Conservation (phyloP, 768 basidiomycete species). For the Russula dissimulans region DNA sequence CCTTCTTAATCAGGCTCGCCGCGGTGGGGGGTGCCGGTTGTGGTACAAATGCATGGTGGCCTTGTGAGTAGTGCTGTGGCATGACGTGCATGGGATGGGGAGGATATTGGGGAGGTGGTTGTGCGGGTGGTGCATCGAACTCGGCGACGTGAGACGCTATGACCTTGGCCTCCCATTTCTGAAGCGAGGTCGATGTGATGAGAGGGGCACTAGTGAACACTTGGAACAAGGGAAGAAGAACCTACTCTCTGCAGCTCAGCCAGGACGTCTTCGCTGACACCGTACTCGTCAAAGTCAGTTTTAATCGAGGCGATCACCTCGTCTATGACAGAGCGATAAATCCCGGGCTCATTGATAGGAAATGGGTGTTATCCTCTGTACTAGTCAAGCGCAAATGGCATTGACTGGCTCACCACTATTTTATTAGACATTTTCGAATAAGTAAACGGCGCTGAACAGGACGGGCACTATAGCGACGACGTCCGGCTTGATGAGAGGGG, state of each 20-base stretch:
- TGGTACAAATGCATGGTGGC: conserved; percentile 30
- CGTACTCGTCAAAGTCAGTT: conserved; percentile 94
- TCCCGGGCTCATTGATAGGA: conserved; percentile 62
- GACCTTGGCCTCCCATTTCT: conserved; percentile 98
- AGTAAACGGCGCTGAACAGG: conserved; percentile 24
- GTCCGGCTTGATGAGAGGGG: conserved; percentile 29
- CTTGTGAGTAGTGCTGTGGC: conserved; percentile 24
- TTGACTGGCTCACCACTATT: conserved; percentile 91
- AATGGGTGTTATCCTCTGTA: conserved; percentile 42
- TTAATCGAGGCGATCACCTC: conserved; percentile 85
- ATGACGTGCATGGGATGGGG: conserved; percentile 50
- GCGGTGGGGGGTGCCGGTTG: conserved; percentile 29
- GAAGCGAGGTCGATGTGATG: conserved; percentile 13
- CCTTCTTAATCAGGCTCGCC: conserved; percentile 54
- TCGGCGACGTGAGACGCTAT: conserved; percentile 93
- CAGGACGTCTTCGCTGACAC: conserved; percentile 82
- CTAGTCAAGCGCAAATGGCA: conserved; percentile 47
- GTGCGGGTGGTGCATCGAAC: conserved; percentile 54
- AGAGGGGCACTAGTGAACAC: conserved; percentile 18
- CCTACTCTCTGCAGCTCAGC: conserved; percentile 83
- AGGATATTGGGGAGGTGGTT: conserved; percentile 40
- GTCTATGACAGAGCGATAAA: conserved; percentile 94
- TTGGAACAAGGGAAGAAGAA: conserved; percentile 22
- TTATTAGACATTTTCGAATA: conserved; percentile 80
- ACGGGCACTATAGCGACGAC: conserved; percentile 24